Percentiles rank a stretch among this genome's conserved stretches.
Evolutionary conservation across 179 eudicot genomes (phyloP).

Genomic region (Beta corolliflora): DNA sequence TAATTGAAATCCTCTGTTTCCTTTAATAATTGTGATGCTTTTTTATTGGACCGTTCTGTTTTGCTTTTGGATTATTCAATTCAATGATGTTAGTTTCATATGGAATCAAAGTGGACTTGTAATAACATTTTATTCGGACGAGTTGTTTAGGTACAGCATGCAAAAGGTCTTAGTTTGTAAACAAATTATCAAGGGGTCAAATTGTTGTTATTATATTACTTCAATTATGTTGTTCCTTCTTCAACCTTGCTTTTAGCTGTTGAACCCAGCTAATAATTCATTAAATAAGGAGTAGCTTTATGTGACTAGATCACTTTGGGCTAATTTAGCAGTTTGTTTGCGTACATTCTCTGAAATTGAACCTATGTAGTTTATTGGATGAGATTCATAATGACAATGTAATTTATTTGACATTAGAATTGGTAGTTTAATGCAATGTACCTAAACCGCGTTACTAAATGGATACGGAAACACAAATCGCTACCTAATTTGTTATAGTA

Average conservation of each 20-base stretch:
- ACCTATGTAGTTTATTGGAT: neutral
- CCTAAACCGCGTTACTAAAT: too few species aligned
- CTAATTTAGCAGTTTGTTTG: neutral
- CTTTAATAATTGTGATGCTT: conserved; percentile 7
- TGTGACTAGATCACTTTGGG: conserved; percentile 9
- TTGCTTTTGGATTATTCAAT: neutral
- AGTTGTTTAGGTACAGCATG: conserved; percentile 1
- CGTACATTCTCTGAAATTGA: neutral
- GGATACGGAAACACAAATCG: too few species aligned
- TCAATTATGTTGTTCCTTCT: neutral
- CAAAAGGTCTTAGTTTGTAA: conserved; percentile 1
- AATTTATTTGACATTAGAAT: neutral
- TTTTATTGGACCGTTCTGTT: neutral
- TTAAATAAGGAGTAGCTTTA: neutral
- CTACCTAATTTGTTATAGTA: too few species aligned
- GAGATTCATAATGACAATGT: neutral
- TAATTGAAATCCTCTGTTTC: neutral
- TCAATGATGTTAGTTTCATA: neutral
- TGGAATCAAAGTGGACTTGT: conserved; percentile 13
- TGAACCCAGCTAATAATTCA: conserved; percentile 3
- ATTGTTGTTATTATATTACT: neutral
- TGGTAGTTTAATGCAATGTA: too few species aligned
- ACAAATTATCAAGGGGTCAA: conserved; percentile 14
- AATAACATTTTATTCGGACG: conserved; percentile 13
- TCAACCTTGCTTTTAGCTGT: conserved; percentile 15